These are phyloP conservation scores for Colletotrichum destructivum DNA, from an alignment of 2,329 filamentous ascomycete species.

Conservation along the genomic window DNA sequence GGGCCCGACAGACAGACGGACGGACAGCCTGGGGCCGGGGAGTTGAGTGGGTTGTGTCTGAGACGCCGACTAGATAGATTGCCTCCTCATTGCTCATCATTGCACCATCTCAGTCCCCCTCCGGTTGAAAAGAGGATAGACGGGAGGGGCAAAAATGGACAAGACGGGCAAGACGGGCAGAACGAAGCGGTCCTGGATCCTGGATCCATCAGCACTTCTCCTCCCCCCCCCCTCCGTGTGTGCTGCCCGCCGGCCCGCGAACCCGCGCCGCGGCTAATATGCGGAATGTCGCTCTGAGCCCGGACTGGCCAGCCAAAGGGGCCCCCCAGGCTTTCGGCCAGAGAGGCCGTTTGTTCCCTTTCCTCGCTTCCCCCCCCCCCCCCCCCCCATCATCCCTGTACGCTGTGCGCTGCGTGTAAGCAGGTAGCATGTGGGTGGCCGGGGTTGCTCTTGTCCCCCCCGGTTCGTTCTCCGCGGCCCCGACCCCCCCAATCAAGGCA, in stretches of 20 bases:
- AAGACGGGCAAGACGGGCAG: slow-evolving; percentile 16
- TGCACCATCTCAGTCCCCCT: slow-evolving; percentile 12
- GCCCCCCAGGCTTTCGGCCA: slow-evolving; percentile 16
- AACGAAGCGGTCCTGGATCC: background rate
- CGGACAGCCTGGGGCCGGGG: slow-evolving; percentile 5
- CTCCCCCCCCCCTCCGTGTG: slow-evolving; percentile 16
- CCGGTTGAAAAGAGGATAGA: slow-evolving; percentile 22
- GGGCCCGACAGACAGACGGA: slow-evolving; percentile 8
- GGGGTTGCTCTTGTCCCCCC: background rate
- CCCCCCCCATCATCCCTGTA: slow-evolving; percentile 28
- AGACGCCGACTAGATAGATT: slow-evolving; percentile 23
- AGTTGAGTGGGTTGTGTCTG: slow-evolving; percentile 8
- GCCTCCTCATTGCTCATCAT: slow-evolving; percentile 12
- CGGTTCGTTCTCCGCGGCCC: background rate
- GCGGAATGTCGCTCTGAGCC: slow-evolving; percentile 20
- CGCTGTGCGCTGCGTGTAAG: background rate
- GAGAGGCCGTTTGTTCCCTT: slow-evolving; percentile 30
- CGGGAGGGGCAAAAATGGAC: background rate
- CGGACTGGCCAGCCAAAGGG: slow-evolving; percentile 32
- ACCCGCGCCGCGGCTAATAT: slow-evolving; percentile 39
- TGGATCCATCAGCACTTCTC: background rate
- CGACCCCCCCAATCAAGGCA: background rate
- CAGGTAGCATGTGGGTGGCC: too few relatives aligned
- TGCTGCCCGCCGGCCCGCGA: slow-evolving; percentile 38
- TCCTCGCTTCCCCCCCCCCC: background rate